These are phyloP conservation scores for Bipolaris victoriae DNA, from an alignment of 2,329 filamentous ascomycete genomes.

Conservation along the genomic window DNA sequence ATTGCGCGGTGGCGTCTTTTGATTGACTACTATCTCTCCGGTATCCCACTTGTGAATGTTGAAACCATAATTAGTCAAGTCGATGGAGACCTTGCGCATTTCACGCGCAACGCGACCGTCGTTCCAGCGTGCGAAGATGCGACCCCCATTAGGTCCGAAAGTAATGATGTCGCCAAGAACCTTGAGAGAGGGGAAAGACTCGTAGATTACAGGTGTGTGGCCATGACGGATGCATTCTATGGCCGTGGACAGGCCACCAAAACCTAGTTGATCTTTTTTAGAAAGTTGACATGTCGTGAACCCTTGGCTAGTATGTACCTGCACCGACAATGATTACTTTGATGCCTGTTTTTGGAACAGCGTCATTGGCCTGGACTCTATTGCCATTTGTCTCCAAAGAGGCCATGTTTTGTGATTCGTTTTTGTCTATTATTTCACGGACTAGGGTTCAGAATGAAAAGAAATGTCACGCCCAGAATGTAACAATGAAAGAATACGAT, in stretches of 20 bases:
- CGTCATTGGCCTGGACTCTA: not conserved
- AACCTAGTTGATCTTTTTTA: slow-evolving; percentile 51
- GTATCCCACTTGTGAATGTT: slow-evolving; percentile 66
- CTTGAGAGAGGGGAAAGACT: slow-evolving; percentile 64
- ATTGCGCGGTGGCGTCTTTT: slow-evolving; percentile 54
- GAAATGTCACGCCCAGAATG: not conserved
- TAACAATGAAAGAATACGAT: not conserved
- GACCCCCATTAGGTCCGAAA: slow-evolving; percentile 65
- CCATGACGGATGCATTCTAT: slow-evolving; percentile 69
- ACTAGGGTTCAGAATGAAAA: slow-evolving; percentile 23
- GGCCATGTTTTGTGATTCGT: slow-evolving; percentile 31
- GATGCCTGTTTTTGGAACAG: slow-evolving; percentile 54
- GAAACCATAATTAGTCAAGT: slow-evolving; percentile 62
- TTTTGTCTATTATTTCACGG: slow-evolving; percentile 26
- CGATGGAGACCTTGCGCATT: slow-evolving; percentile 60
- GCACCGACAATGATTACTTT: slow-evolving; percentile 59
- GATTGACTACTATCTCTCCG: slow-evolving; percentile 66
- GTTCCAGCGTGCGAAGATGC: slow-evolving; percentile 66
- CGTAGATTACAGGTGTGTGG: slow-evolving; percentile 64
- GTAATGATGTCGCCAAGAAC: slow-evolving; percentile 67
- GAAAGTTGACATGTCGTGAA: not conserved
- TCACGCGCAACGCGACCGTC: slow-evolving; percentile 56
- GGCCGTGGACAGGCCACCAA: slow-evolving; percentile 66
- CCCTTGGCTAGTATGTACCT: slow-evolving; percentile 35
- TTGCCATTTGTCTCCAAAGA: slow-evolving; percentile 15